phyloP scores from a whole-genome alignment of 2,329 filamentous ascomycete species.

The Zymoseptoria tritici region DNA sequence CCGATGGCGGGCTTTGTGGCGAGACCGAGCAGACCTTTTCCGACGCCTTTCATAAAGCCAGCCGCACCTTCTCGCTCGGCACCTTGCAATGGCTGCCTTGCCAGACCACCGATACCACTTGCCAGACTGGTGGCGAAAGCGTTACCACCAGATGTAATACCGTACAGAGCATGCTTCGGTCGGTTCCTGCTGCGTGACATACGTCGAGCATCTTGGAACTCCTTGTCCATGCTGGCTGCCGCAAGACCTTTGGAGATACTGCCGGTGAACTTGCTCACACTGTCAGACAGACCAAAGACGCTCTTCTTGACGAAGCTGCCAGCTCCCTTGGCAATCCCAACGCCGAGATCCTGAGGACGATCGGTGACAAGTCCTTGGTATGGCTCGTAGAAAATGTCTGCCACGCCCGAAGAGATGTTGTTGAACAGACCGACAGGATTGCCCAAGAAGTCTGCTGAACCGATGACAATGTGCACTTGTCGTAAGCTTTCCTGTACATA shows the following conservation, averaged over 20 bases:
- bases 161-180: slow-evolving; percentile 94
- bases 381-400: slow-evolving; percentile 97
- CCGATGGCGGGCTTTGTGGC: slow-evolving; percentile 96
- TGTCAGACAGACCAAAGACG: slow-evolving; percentile 94
- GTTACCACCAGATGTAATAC: slow-evolving; percentile 90
- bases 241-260: slow-evolving; percentile 94
- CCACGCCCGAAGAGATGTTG: slow-evolving; percentile 93
- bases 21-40: slow-evolving; percentile 88
- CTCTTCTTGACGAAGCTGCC: slow-evolving; percentile 98
- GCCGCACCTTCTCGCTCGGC: slow-evolving; percentile 90
- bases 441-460: slow-evolving; percentile 93
- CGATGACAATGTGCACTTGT: slow-evolving; percentile 94
- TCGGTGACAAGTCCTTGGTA: slow-evolving; percentile 97
- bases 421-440: slow-evolving; percentile 98
- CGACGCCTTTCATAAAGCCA: slow-evolving; percentile 95
- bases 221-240: slow-evolving; percentile 92
- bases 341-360: slow-evolving; percentile 84
- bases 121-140: slow-evolving; percentile 88
- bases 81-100: slow-evolving; percentile 87
- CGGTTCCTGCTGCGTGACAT: slow-evolving; percentile 89
- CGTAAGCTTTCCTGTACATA: slow-evolving; percentile 95
- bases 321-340: slow-evolving; percentile 93
- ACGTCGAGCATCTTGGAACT: slow-evolving; percentile 92
- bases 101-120: slow-evolving; percentile 86
- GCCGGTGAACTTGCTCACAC: slow-evolving; percentile 94